These are phyloP conservation scores for Ophiostoma angusticollis DNA, from an alignment of 2,329 filamentous ascomycete genomes.

Conservation along the genomic window DNA sequence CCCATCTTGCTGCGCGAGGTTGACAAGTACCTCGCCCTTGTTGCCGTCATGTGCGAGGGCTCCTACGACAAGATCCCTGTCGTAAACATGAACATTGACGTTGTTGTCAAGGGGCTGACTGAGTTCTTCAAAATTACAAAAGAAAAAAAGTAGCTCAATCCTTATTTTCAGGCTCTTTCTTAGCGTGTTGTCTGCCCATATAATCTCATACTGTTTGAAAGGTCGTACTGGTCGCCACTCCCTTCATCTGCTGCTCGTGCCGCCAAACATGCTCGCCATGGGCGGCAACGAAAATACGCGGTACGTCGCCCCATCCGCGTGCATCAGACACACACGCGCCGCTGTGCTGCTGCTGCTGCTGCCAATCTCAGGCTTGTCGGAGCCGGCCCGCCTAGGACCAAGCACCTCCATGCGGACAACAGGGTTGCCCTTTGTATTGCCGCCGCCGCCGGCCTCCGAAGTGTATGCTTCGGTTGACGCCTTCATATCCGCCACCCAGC, in stretches of 20 bases:
- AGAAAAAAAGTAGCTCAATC: slow-evolving; percentile 25
- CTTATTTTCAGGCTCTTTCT: not conserved
- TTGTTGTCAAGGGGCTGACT: slow-evolving; percentile 64
- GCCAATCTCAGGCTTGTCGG: not conserved
- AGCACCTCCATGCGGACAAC: slow-evolving; percentile 38
- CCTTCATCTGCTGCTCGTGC: too few species aligned
- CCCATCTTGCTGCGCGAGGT: slow-evolving; percentile 58
- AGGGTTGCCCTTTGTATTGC: not conserved
- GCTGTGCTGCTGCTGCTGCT: slow-evolving; percentile 19
- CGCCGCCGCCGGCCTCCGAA: not conserved
- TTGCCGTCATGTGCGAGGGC: slow-evolving; percentile 78
- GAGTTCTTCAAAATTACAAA: slow-evolving; percentile 68
- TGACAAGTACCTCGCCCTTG: slow-evolving; percentile 63
- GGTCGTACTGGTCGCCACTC: too few species aligned
- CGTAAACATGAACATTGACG: slow-evolving; percentile 78
- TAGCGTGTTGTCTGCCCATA: too few species aligned
- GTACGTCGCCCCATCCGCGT: slow-evolving; percentile 33
- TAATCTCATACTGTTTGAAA: too few species aligned
- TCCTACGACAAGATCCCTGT: slow-evolving; percentile 73
- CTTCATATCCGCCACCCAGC: slow-evolving; percentile 7
- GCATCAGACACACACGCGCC: slow-evolving; percentile 39
- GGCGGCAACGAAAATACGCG: slow-evolving; percentile 34
- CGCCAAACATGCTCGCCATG: slow-evolving; percentile 3
- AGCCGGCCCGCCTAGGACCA: slow-evolving; percentile 20
- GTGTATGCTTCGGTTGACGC: not conserved